Evolutionary conservation across 768 basidiomycete genomes (phyloP), one percentile per base, ranked within the genome.

Genomic region (Russula ochroleuca): DNA sequence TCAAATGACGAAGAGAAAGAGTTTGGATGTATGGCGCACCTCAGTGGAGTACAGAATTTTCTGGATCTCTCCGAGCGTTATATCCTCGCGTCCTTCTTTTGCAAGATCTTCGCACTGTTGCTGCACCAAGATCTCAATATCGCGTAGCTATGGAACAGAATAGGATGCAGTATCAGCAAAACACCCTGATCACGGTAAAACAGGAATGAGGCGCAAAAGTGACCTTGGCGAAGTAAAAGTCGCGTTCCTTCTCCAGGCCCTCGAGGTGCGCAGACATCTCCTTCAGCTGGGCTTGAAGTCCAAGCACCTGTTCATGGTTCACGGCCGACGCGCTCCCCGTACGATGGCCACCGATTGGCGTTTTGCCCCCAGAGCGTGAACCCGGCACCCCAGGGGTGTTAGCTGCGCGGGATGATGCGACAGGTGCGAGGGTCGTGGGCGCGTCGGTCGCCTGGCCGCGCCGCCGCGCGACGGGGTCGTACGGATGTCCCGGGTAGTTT

Each of bases 141-240:
- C 90, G 38, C 97, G 87, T 60, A 99, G 83, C 94, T 98, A 58
- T n/a, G 21, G 21, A 63, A 51, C 33, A n/a, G 1, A 61, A 19
- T 35, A 19, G 25, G n/a, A 37, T 2, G 35, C 33, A 1, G 9
- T 17, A 28, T 10, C 19, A 40, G 59, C 49, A 11, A 55, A 67
- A 61, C 35, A 35, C 35, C 10, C 52, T 35, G 64, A 25, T 33
- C 41, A 14, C 38, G 53, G 33, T 25, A 38, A 28, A 45, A 15
- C 19, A 10, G 1, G 8, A 37, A 33, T 70, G 81, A 52, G 37
- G 7, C 5, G 14, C n/a, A 41, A 56, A 41, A 14, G 33, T 33
- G 69, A 96, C 95, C 85, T 98, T 99, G 71, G 90, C 87, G 75
- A 98, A 99, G 77, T 99, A 99, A 75, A 99, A 98, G 74, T 98